A percentile compares a stretch with the other conserved stretches of the same genome.
Evolutionary conservation across 2,329 filamentous ascomycete genomes (phyloP).

Genomic region (Calonectria ilicicola): DNA sequence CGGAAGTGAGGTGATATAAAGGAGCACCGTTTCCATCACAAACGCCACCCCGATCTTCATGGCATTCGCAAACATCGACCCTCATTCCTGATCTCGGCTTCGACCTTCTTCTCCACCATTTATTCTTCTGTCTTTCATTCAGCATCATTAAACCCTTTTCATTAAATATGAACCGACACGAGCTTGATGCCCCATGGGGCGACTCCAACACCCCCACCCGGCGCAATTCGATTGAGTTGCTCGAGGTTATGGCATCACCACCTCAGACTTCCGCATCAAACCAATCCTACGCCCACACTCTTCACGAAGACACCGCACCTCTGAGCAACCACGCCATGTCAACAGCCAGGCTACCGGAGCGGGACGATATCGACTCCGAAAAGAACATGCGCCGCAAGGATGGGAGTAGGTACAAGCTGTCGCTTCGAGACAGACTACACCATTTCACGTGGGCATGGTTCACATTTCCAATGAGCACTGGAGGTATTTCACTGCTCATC

Average conservation of each 20-base stretch:
- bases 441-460: conserved; percentile 82
- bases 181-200: conserved; percentile 36
- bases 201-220: conserved; percentile 42
- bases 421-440: conserved; percentile 58
- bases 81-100: neutral
- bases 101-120: neutral
- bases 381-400: conserved; percentile 34
- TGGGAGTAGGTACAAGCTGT: conserved; percentile 45
- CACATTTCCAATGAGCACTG: conserved; percentile 80
- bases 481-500: conserved; percentile 75
- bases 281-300: conserved; percentile 18
- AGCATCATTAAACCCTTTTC: conserved; percentile 9
- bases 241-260: conserved; percentile 18
- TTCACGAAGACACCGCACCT: neutral
- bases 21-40: conserved; percentile 4
- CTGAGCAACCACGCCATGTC: conserved; percentile 8
- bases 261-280: neutral
- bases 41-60: neutral
- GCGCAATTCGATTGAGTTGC: conserved; percentile 36
- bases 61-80: neutral
- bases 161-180: conserved; percentile 35
- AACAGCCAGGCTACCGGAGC: conserved; percentile 26
- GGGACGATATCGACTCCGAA: neutral
- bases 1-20: conserved; percentile 10
- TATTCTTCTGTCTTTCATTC: conserved; percentile 17